Conservation (phyloP, 805 yeast genomes). For the Wickerhamomyces queroliae region DNA sequence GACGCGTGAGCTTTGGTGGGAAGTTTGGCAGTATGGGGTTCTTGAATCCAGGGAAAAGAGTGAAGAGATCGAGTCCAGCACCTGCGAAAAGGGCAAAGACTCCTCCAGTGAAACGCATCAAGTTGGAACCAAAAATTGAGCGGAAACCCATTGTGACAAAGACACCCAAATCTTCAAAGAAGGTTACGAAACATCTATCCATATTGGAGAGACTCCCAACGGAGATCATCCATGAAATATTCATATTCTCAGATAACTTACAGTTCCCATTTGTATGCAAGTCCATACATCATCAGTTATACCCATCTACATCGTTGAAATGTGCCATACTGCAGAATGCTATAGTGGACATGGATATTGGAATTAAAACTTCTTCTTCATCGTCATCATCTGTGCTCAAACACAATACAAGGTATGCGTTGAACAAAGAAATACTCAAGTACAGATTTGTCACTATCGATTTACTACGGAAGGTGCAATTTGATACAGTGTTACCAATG, state of each 20-base stretch:
- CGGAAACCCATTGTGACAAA: not conserved
- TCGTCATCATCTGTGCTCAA: constrained; percentile 3
- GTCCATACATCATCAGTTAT: constrained; percentile 19
- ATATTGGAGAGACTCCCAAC: constrained; percentile 32
- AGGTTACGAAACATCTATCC: constrained; percentile 2
- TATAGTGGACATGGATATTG: constrained; percentile 14
- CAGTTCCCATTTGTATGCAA: constrained; percentile 30
- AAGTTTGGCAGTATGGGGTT: not conserved
- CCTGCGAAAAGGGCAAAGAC: not conserved
- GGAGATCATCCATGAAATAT: constrained; percentile 36
- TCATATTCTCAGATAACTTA: constrained; percentile 31
- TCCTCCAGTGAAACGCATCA: not conserved
- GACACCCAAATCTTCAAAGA: not conserved
- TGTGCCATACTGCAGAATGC: constrained; percentile 12
- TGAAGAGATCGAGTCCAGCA: not conserved
- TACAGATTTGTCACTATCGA: constrained; percentile 20
- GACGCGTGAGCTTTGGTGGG: too few relatives aligned
- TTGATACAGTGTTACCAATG: constrained; percentile 22
- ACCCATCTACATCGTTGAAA: constrained; percentile 22
- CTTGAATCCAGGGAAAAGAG: not conserved
- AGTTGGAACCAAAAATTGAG: not conserved
- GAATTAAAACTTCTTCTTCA: not conserved
- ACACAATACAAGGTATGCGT: constrained; percentile 10
- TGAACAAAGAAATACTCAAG: constrained; percentile 10
- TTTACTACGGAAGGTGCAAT: constrained; percentile 17